Conservation (phyloP, 208 protist species). For the Trichomonas vaginalis region DNA sequence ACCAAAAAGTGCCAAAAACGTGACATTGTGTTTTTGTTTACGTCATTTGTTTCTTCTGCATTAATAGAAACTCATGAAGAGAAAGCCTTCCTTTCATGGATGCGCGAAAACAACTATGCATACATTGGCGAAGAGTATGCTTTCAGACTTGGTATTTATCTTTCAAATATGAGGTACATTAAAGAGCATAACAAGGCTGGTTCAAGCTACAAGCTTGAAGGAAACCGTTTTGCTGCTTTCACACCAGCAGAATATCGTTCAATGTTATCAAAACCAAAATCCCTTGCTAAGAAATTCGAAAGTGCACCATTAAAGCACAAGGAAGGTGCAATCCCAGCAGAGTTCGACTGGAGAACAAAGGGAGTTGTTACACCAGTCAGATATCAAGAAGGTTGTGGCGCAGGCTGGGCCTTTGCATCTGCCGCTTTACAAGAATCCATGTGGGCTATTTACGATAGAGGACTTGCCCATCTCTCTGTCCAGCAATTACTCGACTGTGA, state of each 20-base stretch:
- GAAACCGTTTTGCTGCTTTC: neutral
- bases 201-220: neutral
- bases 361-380: neutral
- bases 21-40: too few relatives aligned
- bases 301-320: neutral
- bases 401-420: neutral
- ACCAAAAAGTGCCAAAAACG: too few relatives aligned
- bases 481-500: neutral
- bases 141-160: neutral
- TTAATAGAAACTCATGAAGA: too few relatives aligned
- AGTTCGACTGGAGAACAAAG: neutral
- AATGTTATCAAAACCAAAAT: neutral
- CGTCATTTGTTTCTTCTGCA: too few relatives aligned
- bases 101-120: neutral
- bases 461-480: neutral
- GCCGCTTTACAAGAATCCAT: neutral
- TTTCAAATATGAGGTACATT: neutral
- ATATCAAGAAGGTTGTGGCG: neutral
- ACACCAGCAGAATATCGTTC: neutral
- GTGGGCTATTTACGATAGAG: neutral
- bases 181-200: neutral
- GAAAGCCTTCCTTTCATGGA: neutral
- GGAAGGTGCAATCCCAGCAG: neutral
- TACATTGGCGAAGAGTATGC: neutral
- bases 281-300: neutral